Percentiles rank a stretch among this genome's conserved stretches.
Conservation (phyloP, 2,329 filamentous ascomycete species). For the Eutypa lata region DNA sequence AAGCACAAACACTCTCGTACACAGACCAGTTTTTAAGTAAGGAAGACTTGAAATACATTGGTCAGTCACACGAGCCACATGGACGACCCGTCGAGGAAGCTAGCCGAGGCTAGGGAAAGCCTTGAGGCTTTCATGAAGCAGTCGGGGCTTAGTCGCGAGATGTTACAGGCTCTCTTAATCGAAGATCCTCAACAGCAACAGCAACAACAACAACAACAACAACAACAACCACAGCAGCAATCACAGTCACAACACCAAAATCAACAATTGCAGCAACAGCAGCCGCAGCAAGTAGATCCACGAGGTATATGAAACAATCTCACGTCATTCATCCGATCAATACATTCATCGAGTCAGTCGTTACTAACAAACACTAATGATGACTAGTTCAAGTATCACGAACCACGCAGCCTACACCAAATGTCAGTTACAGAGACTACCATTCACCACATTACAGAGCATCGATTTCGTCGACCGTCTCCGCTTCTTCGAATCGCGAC, state of each 20-base stretch:
- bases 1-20: too few species aligned
- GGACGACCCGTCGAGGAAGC: constrained; percentile 28
- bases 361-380: background rate
- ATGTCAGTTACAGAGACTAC: constrained; percentile 24
- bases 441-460: constrained; percentile 22
- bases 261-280: constrained; percentile 4
- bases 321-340: constrained; percentile 11
- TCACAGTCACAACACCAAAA: constrained; percentile 9
- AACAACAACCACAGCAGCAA: constrained; percentile 7
- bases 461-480: constrained; percentile 27
- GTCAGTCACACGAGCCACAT: constrained; percentile 12
- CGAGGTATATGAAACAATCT: constrained; percentile 15
- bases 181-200: constrained; percentile 20
- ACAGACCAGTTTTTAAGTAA: background rate
- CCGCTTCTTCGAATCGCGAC: constrained; percentile 28
- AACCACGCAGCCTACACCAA: constrained; percentile 19
- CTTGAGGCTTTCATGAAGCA: constrained; percentile 30
- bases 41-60: background rate
- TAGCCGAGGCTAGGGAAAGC: constrained; percentile 29
- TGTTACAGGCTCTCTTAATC: constrained; percentile 24
- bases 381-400: constrained; percentile 5
- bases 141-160: constrained; percentile 29
- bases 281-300: constrained; percentile 8
- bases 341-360: constrained; percentile 12
- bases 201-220: constrained; percentile 6